Conservation (phyloP, 176 grass and related monocot species). For the Bonia amplexicaulis region DNA sequence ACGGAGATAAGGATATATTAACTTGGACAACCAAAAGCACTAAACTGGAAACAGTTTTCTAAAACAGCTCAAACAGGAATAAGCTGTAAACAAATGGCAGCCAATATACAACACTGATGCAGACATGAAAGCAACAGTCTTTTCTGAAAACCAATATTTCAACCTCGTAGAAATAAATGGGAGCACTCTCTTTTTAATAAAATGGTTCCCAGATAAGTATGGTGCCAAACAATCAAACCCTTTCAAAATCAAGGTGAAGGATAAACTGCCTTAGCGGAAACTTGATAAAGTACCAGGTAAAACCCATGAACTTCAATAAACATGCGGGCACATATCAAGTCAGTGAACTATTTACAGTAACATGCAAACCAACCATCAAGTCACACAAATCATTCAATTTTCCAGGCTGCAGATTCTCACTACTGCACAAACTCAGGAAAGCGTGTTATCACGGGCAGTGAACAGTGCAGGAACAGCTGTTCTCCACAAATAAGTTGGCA, state of each 20-base stretch:
- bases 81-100: not conserved
- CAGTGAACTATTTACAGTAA: slow-evolving; percentile 1
- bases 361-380: slow-evolving; percentile 1
- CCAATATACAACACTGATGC: not conserved
- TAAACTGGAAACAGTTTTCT: not conserved
- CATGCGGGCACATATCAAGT: not conserved
- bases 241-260: not conserved
- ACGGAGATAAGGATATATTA: not conserved
- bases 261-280: slow-evolving; percentile 16
- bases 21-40: not conserved
- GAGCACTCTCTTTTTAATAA: not conserved
- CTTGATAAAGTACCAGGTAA: not conserved
- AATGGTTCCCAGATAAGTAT: not conserved
- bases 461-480: slow-evolving; percentile 22
- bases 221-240: not conserved
- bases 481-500: slow-evolving; percentile 11
- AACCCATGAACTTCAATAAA: not conserved
- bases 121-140: not conserved
- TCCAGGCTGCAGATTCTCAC: not conserved
- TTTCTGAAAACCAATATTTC: not conserved
- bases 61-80: not conserved
- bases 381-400: not conserved
- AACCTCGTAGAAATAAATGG: not conserved
- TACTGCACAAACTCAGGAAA: not conserved
- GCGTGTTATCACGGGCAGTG: not conserved